phyloP scores from a whole-genome alignment of 2,329 filamentous ascomycete species.

The Diplodia sapinea region DNA sequence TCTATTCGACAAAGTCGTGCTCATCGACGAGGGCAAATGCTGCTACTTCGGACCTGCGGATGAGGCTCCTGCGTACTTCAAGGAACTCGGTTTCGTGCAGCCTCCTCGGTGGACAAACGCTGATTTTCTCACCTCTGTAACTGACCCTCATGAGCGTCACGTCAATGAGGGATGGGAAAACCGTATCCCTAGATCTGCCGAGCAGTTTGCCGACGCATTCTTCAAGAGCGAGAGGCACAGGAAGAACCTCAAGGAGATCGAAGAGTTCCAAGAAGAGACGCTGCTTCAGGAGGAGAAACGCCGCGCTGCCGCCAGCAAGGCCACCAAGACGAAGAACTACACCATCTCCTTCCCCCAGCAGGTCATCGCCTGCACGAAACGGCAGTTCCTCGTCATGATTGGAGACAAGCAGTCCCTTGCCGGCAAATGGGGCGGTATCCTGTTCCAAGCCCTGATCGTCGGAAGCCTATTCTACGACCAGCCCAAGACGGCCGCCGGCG shows the following conservation, averaged over 20 bases:
- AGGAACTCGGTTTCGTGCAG: conserved; percentile 70
- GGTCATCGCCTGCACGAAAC: conserved; percentile 48
- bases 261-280: conserved; percentile 48
- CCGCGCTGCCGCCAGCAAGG: conserved; percentile 42
- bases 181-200: conserved; percentile 60
- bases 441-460: conserved; percentile 50
- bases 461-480: conserved; percentile 60
- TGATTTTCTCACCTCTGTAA: conserved; percentile 76
- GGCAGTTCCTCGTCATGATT: conserved; percentile 58
- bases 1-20: conserved; percentile 48
- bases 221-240: conserved; percentile 45
- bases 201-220: conserved; percentile 59
- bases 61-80: conserved; percentile 68
- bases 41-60: conserved; percentile 68
- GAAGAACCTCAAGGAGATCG: conserved; percentile 48
- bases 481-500: conserved; percentile 58
- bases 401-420: conserved; percentile 59
- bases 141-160: conserved; percentile 64
- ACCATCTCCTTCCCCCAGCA: conserved; percentile 48
- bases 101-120: conserved; percentile 71
- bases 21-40: conserved; percentile 50
- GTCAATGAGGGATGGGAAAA: conserved; percentile 63
- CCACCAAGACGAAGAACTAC: conserved; percentile 51
- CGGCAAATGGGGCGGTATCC: conserved; percentile 58
- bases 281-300: conserved; percentile 42